These are phyloP conservation scores for Yarrowia sp. DNA, from an alignment of 805 yeast species.

Conservation along the genomic window DNA sequence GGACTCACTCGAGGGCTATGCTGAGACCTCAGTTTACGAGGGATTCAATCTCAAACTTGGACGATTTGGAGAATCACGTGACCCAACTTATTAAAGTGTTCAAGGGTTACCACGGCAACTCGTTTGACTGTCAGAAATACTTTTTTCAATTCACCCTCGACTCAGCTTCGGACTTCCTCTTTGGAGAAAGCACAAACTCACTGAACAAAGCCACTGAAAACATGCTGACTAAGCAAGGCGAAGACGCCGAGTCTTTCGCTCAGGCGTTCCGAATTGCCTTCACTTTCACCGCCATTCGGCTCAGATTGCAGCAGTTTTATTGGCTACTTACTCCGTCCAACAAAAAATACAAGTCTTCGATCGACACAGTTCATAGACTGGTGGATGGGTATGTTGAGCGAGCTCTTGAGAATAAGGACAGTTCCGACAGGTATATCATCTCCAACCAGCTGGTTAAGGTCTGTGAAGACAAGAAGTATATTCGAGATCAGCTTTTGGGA, in stretches of 20 bases:
- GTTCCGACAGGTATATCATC: conserved; percentile 52
- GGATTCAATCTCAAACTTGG: conserved; percentile 45
- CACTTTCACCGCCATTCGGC: conserved; percentile 9
- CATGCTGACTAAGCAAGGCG: conserved; percentile 18
- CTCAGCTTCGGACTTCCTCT: conserved; percentile 38
- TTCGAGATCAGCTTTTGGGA: conserved; percentile 58
- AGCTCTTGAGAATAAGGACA: conserved; percentile 45
- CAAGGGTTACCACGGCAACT: conserved; percentile 2
- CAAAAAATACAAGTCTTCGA: not conserved
- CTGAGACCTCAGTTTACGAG: conserved; percentile 48
- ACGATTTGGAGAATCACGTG: conserved; percentile 45
- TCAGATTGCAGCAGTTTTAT: conserved; percentile 22
- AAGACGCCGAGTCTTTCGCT: conserved; percentile 21
- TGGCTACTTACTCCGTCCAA: not conserved
- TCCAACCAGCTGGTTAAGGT: conserved; percentile 56
- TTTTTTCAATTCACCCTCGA: conserved; percentile 38
- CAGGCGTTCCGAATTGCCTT: not conserved
- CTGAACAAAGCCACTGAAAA: not conserved
- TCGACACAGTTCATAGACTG: conserved; percentile 5
- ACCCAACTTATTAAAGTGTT: conserved; percentile 42
- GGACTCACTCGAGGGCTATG: conserved; percentile 49
- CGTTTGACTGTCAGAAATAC: conserved; percentile 9
- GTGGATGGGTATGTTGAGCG: conserved; percentile 41
- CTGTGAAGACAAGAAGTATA: conserved; percentile 54
- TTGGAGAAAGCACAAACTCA: conserved; percentile 34